Evolutionary conservation across 768 basidiomycete species (phyloP).

Genomic region (Phlegmacium glaucopus): DNA sequence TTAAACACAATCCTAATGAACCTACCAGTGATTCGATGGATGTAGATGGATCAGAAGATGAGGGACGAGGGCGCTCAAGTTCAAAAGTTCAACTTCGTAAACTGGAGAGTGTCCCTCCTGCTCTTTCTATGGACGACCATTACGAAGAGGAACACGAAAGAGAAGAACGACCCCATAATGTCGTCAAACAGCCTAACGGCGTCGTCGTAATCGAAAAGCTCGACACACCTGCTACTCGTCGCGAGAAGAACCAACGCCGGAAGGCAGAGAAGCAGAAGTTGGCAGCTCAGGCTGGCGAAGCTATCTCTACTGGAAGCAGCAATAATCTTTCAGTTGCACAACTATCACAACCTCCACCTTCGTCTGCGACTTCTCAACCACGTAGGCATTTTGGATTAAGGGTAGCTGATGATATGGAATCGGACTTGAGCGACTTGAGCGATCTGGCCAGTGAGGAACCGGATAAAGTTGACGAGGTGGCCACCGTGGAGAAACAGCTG

Average conservation of each 20-base stretch:
- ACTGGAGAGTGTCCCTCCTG: constrained; percentile 5
- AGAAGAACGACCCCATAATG: constrained; percentile 19
- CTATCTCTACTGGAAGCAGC: constrained; percentile 12
- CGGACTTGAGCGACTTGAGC: constrained; percentile 45
- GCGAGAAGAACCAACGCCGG: constrained; percentile 48
- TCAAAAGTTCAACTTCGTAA: too few relatives aligned
- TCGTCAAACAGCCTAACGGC: constrained; percentile 23
- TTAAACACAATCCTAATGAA: constrained; percentile 12
- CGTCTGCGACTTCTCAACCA: neutral
- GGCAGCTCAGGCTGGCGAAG: constrained; percentile 5
- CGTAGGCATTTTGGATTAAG: neutral
- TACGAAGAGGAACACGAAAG: constrained; percentile 15
- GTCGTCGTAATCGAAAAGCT: constrained; percentile 62
- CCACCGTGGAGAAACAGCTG: constrained; percentile 5
- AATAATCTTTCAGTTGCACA: constrained; percentile 12
- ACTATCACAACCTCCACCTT: neutral
- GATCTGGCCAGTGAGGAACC: constrained; percentile 30
- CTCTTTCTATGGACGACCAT: constrained; percentile 7
- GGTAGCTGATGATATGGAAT: constrained; percentile 21
- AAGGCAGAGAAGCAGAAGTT: constrained; percentile 36
- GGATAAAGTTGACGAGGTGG: neutral
- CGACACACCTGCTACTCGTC: constrained; percentile 67
- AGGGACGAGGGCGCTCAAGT: neutral
- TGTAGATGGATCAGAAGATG: constrained; percentile 12
- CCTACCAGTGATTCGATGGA: constrained; percentile 16